These are phyloP conservation scores for Solanum rostratum DNA, from an alignment of 257 asterid species.

Conservation along the genomic window DNA sequence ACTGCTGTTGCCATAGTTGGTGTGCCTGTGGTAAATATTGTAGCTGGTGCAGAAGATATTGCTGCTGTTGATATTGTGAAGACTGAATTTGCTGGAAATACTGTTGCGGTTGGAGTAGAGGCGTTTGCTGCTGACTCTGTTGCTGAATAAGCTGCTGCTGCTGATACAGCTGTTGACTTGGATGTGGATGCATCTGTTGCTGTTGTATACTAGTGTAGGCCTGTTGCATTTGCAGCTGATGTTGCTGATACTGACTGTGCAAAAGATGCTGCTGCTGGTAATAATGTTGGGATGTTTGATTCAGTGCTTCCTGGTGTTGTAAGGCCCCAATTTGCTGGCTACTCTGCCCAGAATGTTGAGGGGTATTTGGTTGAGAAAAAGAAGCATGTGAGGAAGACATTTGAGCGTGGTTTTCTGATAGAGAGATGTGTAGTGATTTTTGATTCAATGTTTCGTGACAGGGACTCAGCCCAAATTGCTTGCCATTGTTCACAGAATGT, in stretches of 20 bases:
- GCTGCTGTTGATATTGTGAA: slow-evolving; percentile 13
- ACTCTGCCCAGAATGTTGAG: background rate
- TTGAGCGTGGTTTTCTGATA: slow-evolving; percentile 7
- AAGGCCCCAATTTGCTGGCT: slow-evolving; percentile 5
- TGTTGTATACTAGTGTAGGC: slow-evolving; percentile 39
- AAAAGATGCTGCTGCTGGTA: slow-evolving; percentile 56
- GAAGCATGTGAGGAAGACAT: slow-evolving; percentile 9
- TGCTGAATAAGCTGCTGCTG: slow-evolving; percentile 9
- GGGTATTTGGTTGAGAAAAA: slow-evolving; percentile 8
- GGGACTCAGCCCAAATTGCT: slow-evolving; percentile 9
- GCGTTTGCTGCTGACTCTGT: slow-evolving; percentile 5
- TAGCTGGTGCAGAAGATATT: slow-evolving; percentile 21
- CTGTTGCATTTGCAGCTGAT: slow-evolving; percentile 31
- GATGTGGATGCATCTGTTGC: slow-evolving; percentile 23
- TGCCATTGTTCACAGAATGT: slow-evolving; percentile 9
- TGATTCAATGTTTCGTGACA: background rate
- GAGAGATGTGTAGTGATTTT: background rate
- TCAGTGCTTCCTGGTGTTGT: slow-evolving; percentile 15
- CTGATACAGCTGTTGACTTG: slow-evolving; percentile 24
- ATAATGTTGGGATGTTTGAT: slow-evolving; percentile 49
- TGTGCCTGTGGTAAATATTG: slow-evolving; percentile 12
- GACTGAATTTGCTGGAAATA: slow-evolving; percentile 9
- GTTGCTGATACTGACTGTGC: slow-evolving; percentile 58
- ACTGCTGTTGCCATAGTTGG: slow-evolving; percentile 26
- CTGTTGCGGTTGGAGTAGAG: slow-evolving; percentile 22